phyloP scores from a whole-genome alignment of 164 flowering plant genomes.

The Chloranthus sessilifolius region DNA sequence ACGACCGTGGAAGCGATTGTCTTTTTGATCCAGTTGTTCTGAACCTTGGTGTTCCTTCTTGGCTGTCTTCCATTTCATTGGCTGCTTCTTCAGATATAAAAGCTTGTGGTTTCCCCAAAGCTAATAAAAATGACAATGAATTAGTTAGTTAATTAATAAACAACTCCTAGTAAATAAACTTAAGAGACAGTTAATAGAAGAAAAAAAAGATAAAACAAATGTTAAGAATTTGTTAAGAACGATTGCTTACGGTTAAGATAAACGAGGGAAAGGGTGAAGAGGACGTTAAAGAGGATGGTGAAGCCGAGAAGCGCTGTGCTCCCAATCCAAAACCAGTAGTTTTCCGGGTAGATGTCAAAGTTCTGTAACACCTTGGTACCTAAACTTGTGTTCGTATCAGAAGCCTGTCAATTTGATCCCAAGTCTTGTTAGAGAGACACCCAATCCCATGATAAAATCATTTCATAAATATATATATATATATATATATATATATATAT shows the following conservation, averaged over 20 bases:
- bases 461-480: no score
- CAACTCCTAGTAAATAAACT: background rate
- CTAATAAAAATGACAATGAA: conserved; percentile 10
- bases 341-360: conserved; percentile 12
- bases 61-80: conserved; percentile 15
- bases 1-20: conserved; percentile 12
- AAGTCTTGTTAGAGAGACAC: background rate
- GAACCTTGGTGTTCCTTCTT: conserved; percentile 15
- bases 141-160: no score
- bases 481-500: no score
- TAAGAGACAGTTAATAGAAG: background rate
- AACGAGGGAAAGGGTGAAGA: conserved; percentile 31
- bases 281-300: conserved; percentile 29
- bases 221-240: background rate
- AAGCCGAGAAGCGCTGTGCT: conserved; percentile 29
- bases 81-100: conserved; percentile 30
- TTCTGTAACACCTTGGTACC: conserved; percentile 23
- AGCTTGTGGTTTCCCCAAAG: conserved; percentile 31
- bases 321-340: conserved; percentile 41
- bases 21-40: conserved; percentile 24
- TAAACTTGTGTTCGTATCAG: conserved; percentile 20
- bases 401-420: conserved; percentile 18
- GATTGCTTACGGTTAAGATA: conserved; percentile 28
- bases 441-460: no score
- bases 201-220: background rate